A percentile compares a stretch with the other conserved stretches of the same genome.
phyloP scores from a whole-genome alignment of 306 rosid species.

The Adenanthera pavonina region DNA sequence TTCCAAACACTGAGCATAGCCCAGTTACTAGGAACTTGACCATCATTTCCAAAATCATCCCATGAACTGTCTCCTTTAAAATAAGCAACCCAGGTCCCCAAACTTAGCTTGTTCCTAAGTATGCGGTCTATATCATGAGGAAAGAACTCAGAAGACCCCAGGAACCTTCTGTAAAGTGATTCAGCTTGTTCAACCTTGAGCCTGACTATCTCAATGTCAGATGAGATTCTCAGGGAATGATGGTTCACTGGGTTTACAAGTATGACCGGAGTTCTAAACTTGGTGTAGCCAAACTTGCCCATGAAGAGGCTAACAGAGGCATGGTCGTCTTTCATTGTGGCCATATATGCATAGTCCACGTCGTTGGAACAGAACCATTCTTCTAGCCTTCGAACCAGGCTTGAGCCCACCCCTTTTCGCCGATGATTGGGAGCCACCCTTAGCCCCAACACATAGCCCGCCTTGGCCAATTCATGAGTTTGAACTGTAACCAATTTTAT shows the following conservation, averaged over 20 bases:
- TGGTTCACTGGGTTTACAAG: constrained; percentile 78
- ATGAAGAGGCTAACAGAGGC: constrained; percentile 78
- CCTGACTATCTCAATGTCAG: constrained; percentile 59
- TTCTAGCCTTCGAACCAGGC: constrained; percentile 63
- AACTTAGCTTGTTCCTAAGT: constrained; percentile 67
- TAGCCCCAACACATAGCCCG: constrained; percentile 83
- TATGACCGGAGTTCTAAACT: constrained; percentile 74
- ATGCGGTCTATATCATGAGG: constrained; percentile 74
- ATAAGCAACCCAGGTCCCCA: constrained; percentile 92
- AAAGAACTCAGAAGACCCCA: constrained; percentile 75
- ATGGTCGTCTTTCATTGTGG: constrained; percentile 77
- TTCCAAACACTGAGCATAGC: constrained; percentile 95
- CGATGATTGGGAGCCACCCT: constrained; percentile 69
- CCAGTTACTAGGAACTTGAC: constrained; percentile 63
- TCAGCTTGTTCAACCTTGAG: constrained; percentile 80
- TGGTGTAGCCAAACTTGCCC: constrained; percentile 58
- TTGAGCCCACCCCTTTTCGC: constrained; percentile 73
- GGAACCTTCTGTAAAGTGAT: constrained; percentile 65
- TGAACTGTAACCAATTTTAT: constrained; percentile 71
- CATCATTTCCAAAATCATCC: constrained; percentile 48
- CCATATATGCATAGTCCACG: constrained; percentile 83
- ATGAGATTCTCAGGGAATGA: constrained; percentile 44
- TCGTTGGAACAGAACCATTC: constrained; percentile 79
- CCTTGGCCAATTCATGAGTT: constrained; percentile 61
- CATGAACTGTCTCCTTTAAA: constrained; percentile 52